A percentile compares a stretch with the other conserved stretches of the same genome.
phyloP scores from a whole-genome alignment of 495 filamentous ascomycete genomes.

The Collariella sp. region DNA sequence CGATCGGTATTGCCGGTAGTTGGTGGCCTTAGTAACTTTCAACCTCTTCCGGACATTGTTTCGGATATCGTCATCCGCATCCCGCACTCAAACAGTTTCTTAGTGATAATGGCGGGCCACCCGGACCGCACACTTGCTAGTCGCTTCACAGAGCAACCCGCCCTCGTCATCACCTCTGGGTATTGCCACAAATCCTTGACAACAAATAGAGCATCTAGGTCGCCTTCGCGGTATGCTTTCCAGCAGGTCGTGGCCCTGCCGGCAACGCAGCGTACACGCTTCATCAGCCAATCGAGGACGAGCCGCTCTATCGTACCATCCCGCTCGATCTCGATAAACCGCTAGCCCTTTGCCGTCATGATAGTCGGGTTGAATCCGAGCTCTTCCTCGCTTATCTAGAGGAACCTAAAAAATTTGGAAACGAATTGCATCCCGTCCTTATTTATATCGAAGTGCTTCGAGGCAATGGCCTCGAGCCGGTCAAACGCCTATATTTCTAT shows the following conservation, averaged over 20 bases:
- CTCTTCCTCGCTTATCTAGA: no score
- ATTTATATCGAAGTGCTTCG: conserved; percentile 38
- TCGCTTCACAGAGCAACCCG: no score
- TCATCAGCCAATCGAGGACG: no score
- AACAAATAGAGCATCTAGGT: conserved; percentile 31
- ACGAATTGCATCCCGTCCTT: no score
- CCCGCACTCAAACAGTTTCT: no score
- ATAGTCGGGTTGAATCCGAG: no score
- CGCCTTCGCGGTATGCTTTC: conserved; percentile 35
- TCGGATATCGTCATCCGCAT: no score
- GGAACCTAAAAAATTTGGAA: no score
- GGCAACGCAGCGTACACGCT: conserved; percentile 27
- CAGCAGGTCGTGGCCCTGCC: conserved; percentile 42
- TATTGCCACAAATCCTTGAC: conserved; percentile 47
- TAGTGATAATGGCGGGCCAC: no score
- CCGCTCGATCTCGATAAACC: conserved; percentile 29
- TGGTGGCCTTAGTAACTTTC: conserved; percentile 28
- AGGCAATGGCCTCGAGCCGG: conserved; percentile 39
- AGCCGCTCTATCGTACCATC: conserved; percentile 32
- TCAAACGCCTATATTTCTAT: conserved; percentile 41
- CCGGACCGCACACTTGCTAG: no score
- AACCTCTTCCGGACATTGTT: no score
- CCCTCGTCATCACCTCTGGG: conserved; percentile 38
- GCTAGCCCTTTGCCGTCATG: conserved; percentile 23
- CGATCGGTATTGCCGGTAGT: conserved; percentile 23